Evolutionary conservation across 2,329 filamentous ascomycete genomes (phyloP).

Genomic region (Nemania abortiva): DNA sequence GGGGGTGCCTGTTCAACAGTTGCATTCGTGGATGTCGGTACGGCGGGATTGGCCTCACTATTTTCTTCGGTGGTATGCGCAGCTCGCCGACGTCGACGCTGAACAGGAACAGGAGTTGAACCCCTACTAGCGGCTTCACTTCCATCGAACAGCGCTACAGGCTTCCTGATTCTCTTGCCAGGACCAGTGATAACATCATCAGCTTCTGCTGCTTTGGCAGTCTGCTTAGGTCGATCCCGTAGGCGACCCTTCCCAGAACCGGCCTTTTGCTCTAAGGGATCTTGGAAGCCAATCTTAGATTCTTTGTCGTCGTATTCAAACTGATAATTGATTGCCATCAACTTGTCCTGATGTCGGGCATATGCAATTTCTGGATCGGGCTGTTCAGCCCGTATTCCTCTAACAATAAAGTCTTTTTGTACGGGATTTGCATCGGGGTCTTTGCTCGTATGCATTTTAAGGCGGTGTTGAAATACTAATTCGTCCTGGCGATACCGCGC

Average conservation of each 20-base stretch:
- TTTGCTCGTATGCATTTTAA: constrained; percentile 58
- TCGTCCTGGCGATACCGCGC: constrained; percentile 64
- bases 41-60: constrained; percentile 34
- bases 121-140: constrained; percentile 64
- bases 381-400: constrained; percentile 63
- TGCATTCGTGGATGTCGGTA: constrained; percentile 32
- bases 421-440: constrained; percentile 58
- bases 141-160: constrained; percentile 64
- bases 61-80: constrained; percentile 45
- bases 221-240: constrained; percentile 68
- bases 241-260: constrained; percentile 67
- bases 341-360: constrained; percentile 63
- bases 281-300: constrained; percentile 69
- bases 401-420: constrained; percentile 66
- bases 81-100: constrained; percentile 46
- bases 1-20: constrained; percentile 42
- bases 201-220: constrained; percentile 69
- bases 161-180: constrained; percentile 67
- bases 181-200: constrained; percentile 60
- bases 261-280: constrained; percentile 68
- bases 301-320: constrained; percentile 72
- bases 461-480: constrained; percentile 53
- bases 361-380: constrained; percentile 60
- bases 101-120: constrained; percentile 60
- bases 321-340: constrained; percentile 70